Base-by-base conservation (phyloP, 2,329 filamentous ascomycete species). In the Fusarium irregulare region DNA sequence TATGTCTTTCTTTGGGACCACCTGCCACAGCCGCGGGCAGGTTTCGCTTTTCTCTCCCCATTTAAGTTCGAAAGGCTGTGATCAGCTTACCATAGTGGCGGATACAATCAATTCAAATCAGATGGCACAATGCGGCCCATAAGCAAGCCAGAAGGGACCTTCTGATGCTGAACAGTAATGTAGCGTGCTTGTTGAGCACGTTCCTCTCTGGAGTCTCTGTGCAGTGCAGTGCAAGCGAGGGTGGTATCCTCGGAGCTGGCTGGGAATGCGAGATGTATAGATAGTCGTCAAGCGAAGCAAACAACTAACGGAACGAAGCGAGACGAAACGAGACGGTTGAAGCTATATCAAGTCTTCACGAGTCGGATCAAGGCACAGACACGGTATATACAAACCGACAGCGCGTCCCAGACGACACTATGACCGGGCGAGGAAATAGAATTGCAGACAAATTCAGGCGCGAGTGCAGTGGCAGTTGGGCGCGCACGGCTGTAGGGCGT, bases 31-130 rank as follows among this genome's bases (percentile, higher is more conserved):
- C 70, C 56, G 74, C 72, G 56, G 75, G 76, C 64, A 77, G 59
- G 66, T 72, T 76, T 73, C 79, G 75, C 69, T 79, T 81, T 72
- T 76, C 75, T 74, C 76, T 79, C 63, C 74, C 80, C 80, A 82
- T 82, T 68, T 53, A 53, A 27, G 49, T 53, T 75, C 69, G 66
- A 44, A 63, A 61, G 60, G 56, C 65, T 66, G 54, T 72, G 57
- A 67, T 75, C 64, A 73, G 71, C 73, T 76, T 75, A 75, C 66
- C 74, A 76, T 76, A 70, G 56, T 76, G 71, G 55, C 70, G 46
- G 56, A 51, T 56, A 60, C 47, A 64, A 66, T 44, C 47, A 47
- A 42, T 47, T 59, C 60, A 67, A 40, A 47, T 60, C 61, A 67
- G 66, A 64, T 56, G 62, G 57, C 60, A 74, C 56, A 44, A 46